A percentile compares a stretch with the other conserved stretches of the same genome.
Evolutionary conservation across 176 grass and related monocot species (phyloP).

Genomic region (Avena eriantha): DNA sequence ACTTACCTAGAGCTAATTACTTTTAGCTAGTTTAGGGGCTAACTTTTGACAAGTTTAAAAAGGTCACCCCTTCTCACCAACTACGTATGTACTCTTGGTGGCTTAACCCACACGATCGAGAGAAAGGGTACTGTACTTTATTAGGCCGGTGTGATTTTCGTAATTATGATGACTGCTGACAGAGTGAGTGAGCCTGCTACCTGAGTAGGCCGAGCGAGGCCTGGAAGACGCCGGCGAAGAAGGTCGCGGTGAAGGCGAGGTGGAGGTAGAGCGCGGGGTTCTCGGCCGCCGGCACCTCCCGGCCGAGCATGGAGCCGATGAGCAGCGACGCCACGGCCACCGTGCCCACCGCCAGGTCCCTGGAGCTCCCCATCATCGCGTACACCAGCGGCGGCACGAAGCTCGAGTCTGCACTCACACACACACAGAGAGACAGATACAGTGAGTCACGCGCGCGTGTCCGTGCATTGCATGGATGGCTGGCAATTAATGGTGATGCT

Average conservation of each 20-base stretch:
- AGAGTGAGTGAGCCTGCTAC: conserved; percentile 8
- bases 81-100: not conserved
- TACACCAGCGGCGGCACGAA: conserved; percentile 99
- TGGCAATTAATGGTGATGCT: no score
- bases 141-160: not conserved
- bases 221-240: conserved; percentile 93
- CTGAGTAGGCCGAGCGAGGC: conserved; percentile 75
- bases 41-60: conserved; percentile 29
- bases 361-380: conserved; percentile 93
- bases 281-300: conserved; percentile 57
- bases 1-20: not conserved
- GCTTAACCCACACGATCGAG: conserved; percentile 26
- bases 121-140: not conserved
- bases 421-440: not conserved
- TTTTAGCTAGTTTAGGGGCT: not conserved
- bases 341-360: conserved; percentile 88
- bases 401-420: conserved; percentile 73
- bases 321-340: conserved; percentile 90
- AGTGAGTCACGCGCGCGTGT: not conserved
- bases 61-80: not conserved
- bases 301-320: conserved; percentile 73
- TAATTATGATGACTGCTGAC: not conserved
- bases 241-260: conserved; percentile 87
- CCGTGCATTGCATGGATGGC: no score
- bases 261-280: conserved; percentile 70